phyloP scores from a whole-genome alignment of 306 rosid species.

The Cicer pinnatifidum region DNA sequence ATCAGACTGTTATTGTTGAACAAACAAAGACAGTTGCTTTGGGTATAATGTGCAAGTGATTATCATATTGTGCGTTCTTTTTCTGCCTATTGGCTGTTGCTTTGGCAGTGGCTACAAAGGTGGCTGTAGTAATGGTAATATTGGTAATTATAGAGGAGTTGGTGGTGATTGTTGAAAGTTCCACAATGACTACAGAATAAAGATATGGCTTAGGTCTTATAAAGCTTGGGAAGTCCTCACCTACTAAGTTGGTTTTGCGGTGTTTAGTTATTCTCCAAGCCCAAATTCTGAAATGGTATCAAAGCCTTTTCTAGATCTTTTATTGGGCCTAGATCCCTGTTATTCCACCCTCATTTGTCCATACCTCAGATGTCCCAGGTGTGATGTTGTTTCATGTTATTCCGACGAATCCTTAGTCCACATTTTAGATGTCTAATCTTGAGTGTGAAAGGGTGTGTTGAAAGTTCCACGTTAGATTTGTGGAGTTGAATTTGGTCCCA shows the following conservation, averaged over 20 bases:
- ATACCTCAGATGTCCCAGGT: too few species aligned
- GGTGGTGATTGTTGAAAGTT: conserved; percentile 21
- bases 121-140: conserved; percentile 2
- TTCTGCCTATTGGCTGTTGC: conserved; percentile 34
- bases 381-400: background rate
- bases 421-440: background rate
- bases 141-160: conserved; percentile 26
- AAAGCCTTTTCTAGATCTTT: background rate
- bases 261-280: background rate
- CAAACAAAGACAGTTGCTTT: background rate
- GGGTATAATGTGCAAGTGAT: background rate
- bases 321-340: background rate
- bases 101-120: background rate
- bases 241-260: background rate
- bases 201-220: background rate
- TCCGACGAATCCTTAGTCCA: background rate
- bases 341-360: background rate
- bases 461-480: background rate
- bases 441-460: background rate
- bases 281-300: background rate
- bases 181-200: background rate
- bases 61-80: background rate
- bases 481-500: background rate
- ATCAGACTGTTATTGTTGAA: conserved; percentile 6
- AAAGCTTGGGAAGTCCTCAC: background rate